These are phyloP conservation scores for Mycena alexandri DNA, from an alignment of 768 basidiomycete genomes.

Conservation along the genomic window DNA sequence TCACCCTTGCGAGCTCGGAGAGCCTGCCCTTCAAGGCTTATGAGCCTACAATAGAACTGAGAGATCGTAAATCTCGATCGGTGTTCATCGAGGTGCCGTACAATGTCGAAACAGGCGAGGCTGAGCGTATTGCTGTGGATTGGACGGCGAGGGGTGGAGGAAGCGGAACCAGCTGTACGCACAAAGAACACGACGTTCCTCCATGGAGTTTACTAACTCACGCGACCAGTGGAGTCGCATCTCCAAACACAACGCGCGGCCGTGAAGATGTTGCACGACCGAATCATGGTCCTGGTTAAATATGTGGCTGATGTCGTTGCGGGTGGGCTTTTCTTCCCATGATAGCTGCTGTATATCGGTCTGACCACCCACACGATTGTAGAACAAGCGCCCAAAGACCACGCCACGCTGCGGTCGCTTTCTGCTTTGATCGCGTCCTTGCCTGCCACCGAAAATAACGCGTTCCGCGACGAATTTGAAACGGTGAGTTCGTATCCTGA, in stretches of 20 bases:
- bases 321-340: slow-evolving; percentile 58
- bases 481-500: slow-evolving; percentile 64
- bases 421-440: slow-evolving; percentile 89
- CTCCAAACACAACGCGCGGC: slow-evolving; percentile 94
- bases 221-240: slow-evolving; percentile 87
- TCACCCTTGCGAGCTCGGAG: slow-evolving; percentile 60
- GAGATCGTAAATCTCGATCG: slow-evolving; percentile 79
- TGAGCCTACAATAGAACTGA: slow-evolving; percentile 90
- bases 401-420: slow-evolving; percentile 85
- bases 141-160: slow-evolving; percentile 91
- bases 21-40: slow-evolving; percentile 94
- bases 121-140: slow-evolving; percentile 98
- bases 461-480: slow-evolving; percentile 90
- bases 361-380: not conserved
- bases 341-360: slow-evolving; percentile 1
- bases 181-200: not conserved
- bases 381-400: slow-evolving; percentile 85
- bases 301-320: slow-evolving; percentile 85
- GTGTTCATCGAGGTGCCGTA: slow-evolving; percentile 89
- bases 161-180: slow-evolving; percentile 83
- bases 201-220: slow-evolving; percentile 19
- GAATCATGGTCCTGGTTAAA: slow-evolving; percentile 86
- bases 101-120: slow-evolving; percentile 96
- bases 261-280: slow-evolving; percentile 95
- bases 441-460: slow-evolving; percentile 86